Percentiles rank a stretch among this genome's conserved stretches.
Evolutionary conservation across 2,329 filamentous ascomycete species (phyloP).

Genomic region (Alternaria longipes): DNA sequence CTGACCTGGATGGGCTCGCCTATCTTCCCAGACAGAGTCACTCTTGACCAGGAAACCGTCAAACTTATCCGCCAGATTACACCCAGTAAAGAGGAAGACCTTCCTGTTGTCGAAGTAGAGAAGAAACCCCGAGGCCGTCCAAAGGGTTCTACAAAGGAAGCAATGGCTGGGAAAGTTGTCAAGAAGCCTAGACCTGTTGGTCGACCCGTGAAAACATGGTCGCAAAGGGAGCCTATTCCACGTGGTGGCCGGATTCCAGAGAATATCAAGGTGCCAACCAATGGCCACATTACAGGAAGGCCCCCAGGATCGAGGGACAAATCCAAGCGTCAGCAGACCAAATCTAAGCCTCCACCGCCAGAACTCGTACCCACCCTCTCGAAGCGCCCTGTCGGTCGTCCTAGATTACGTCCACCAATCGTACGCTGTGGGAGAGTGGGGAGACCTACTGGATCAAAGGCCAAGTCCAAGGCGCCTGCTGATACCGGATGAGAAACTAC

Average conservation of each 20-base stretch:
- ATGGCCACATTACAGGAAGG: constrained; percentile 13
- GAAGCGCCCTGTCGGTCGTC: background rate
- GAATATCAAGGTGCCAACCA: background rate
- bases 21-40: constrained; percentile 41
- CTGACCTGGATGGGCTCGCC: constrained; percentile 51
- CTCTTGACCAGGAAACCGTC: constrained; percentile 36
- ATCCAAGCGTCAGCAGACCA: background rate
- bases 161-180: background rate
- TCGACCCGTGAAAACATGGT: background rate
- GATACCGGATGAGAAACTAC: background rate
- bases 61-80: constrained; percentile 12
- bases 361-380: background rate
- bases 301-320: constrained; percentile 32
- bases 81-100: background rate
- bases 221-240: constrained; percentile 4
- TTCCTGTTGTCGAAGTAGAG: background rate
- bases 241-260: constrained; percentile 8
- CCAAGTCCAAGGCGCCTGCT: background rate
- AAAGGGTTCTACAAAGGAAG: background rate
- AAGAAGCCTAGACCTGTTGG: constrained; percentile 5
- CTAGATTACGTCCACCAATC: background rate
- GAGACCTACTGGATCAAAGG: constrained; percentile 4
- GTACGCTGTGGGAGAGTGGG: background rate
- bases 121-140: background rate
- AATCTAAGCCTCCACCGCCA: background rate